Percentiles rank a stretch among this genome's conserved stretches.
These are phyloP conservation scores for Elymus sibiricus DNA, from an alignment of 176 grass and related monocot species.

Conservation along the genomic window DNA sequence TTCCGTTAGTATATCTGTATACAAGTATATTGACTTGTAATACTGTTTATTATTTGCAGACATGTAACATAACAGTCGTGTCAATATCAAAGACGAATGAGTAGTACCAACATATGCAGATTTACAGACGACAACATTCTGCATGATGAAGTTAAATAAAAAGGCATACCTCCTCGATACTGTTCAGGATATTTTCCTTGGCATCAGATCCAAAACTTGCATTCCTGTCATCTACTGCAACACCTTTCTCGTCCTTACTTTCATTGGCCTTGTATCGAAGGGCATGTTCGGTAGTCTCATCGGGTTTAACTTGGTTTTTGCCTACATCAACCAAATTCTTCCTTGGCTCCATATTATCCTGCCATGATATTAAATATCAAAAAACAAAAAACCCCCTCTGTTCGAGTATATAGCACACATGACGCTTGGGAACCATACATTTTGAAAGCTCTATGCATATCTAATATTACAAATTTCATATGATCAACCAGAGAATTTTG, in stretches of 20 bases:
- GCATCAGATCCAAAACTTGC: conserved; percentile 23
- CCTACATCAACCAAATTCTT: conserved; percentile 21
- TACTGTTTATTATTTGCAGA: neutral
- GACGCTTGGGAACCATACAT: neutral
- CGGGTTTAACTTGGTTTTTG: conserved; percentile 37
- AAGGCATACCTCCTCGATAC: conserved; percentile 42
- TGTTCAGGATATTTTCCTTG: conserved; percentile 8
- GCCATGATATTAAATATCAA: neutral
- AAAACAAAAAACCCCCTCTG: neutral
- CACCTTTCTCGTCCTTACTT: conserved; percentile 12
- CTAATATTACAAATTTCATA: neutral
- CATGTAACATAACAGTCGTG: neutral
- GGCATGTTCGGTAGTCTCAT: conserved; percentile 24
- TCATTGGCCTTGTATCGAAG: conserved; percentile 13
- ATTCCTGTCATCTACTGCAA: conserved; percentile 27
- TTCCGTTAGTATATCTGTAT: neutral
- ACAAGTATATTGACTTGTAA: neutral
- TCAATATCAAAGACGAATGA: conserved; percentile 3
- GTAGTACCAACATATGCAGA: neutral
- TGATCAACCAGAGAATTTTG: neutral
- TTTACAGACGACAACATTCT: neutral
- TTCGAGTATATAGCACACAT: neutral
- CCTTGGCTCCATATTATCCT: conserved; percentile 21
- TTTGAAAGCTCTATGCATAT: neutral
- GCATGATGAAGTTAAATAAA: conserved; percentile 27